Conservation (phyloP, 202 grass and related monocot genomes). For the Schoenoplectus tabernaemontani region DNA sequence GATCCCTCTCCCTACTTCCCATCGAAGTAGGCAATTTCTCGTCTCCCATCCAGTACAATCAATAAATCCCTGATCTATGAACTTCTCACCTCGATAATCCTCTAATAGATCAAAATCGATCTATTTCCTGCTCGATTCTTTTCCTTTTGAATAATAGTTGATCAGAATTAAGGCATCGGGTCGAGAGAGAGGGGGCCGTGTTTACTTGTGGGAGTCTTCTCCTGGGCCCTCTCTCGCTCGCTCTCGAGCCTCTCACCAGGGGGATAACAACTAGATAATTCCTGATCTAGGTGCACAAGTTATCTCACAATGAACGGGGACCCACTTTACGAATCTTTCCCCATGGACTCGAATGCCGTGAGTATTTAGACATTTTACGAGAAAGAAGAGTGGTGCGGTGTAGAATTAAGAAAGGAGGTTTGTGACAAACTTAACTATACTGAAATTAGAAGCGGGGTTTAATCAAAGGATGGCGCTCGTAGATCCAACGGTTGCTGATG, state of each 20-base stretch:
- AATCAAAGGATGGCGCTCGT: neutral
- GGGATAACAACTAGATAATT: neutral
- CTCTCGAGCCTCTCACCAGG: neutral
- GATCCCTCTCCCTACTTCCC: constrained; percentile 61
- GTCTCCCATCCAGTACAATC: constrained; percentile 46
- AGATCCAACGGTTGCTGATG: neutral
- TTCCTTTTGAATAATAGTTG: neutral
- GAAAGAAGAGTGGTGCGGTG: neutral
- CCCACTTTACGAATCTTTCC: neutral
- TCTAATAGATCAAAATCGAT: neutral
- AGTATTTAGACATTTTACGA: neutral
- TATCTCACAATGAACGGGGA: neutral
- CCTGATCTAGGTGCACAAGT: neutral
- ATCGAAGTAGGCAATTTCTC: constrained; percentile 57
- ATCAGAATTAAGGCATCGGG: neutral
- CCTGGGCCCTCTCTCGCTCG: neutral
- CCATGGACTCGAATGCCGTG: neutral
- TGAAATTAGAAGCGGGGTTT: neutral
- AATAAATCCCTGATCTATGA: neutral
- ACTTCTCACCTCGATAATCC: neutral
- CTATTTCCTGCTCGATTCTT: neutral
- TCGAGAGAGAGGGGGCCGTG: neutral
- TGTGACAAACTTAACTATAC: neutral
- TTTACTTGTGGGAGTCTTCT: constrained; percentile 12
- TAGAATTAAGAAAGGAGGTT: neutral